Conservation (phyloP, 176 grass and related monocot species). For the Oryza glumipatula region DNA sequence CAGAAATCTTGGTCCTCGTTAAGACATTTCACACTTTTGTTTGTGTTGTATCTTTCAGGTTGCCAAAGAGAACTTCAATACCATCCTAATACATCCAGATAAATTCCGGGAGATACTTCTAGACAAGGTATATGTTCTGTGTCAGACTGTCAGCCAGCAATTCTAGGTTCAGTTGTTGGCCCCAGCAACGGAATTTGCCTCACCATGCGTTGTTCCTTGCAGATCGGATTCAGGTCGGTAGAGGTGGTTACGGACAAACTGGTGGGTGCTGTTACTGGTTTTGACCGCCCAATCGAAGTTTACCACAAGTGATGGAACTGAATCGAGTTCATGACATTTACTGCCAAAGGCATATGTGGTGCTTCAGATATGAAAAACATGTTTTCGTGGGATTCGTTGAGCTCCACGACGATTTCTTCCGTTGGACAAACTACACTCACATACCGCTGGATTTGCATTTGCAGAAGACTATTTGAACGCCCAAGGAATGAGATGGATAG, state of each 20-base stretch:
- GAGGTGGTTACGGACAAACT: constrained; percentile 72
- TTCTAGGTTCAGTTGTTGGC: constrained; percentile 1
- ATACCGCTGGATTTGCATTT: constrained; percentile 6
- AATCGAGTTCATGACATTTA: neutral
- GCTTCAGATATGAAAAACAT: neutral
- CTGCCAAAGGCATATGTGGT: constrained; percentile 3
- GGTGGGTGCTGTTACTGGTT: constrained; percentile 64
- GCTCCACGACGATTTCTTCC: neutral
- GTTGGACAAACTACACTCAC: neutral
- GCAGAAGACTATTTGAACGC: neutral
- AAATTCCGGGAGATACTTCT: constrained; percentile 89
- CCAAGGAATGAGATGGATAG: neutral
- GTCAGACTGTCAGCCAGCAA: neutral
- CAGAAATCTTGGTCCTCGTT: neutral
- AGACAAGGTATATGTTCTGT: constrained; percentile 75
- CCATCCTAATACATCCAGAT: constrained; percentile 59
- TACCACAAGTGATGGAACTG: constrained; percentile 69
- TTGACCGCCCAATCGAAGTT: constrained; percentile 78
- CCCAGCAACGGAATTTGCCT: neutral
- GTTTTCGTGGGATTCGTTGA: neutral
- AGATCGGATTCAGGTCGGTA: constrained; percentile 89
- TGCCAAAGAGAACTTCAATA: constrained; percentile 61
- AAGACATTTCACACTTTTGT: neutral
- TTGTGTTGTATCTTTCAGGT: constrained; percentile 53
- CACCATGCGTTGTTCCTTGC: constrained; percentile 30